Evolutionary conservation across 495 filamentous ascomycete species (phyloP), one percentile per base, ranked within the genome.

Genomic region (Niebla homalea): DNA sequence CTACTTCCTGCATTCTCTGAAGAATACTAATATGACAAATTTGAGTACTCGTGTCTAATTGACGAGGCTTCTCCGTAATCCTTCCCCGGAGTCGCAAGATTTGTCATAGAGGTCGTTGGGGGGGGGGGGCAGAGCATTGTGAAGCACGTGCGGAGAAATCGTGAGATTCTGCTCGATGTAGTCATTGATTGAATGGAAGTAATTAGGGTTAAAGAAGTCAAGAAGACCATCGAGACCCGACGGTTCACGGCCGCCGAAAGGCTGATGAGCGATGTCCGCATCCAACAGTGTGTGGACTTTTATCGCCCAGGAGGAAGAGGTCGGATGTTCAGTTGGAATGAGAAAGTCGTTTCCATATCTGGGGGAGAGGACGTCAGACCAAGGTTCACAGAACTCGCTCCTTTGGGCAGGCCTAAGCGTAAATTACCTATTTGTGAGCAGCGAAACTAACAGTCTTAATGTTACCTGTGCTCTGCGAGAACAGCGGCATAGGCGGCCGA

Each of bases 71-170:
- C n/a, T n/a, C n/a, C n/a, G n/a, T n/a, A n/a, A n/a, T n/a, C n/a
- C n/a, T n/a, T 73, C 18, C 78, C 81, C 26, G 85, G 89, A 48
- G 89, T 93, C 48, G 88, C 92, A 57, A 95, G 58, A 51, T 88
- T 81, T 6, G 89, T 93, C 61, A 88, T 84, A 14, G 87, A 79
- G 38, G 82, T 72, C 0, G 89, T 94, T 48, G 87, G 85, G 36
- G 88, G 87, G 22, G 87, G 80, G 48, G 88, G 92, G 58, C 72
- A n/a, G n/a, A n/a, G n/a, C 68, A 16, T 73, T 70, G 52, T 87
- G 73, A 37, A 95, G 68, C 57, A 95, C 88, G 62, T 83, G 80
- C 14, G 90, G 90, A 48, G 90, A 97, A 41, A 97, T 75, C 16
- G 89, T 94, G 29, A 32, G 14, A 32, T 32, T 32, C 29, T 32